A percentile compares a stretch with the other conserved stretches of the same genome.
These are phyloP conservation scores for Xenoacremonium recifei DNA, from an alignment of 2,329 filamentous ascomycete genomes.

Conservation along the genomic window DNA sequence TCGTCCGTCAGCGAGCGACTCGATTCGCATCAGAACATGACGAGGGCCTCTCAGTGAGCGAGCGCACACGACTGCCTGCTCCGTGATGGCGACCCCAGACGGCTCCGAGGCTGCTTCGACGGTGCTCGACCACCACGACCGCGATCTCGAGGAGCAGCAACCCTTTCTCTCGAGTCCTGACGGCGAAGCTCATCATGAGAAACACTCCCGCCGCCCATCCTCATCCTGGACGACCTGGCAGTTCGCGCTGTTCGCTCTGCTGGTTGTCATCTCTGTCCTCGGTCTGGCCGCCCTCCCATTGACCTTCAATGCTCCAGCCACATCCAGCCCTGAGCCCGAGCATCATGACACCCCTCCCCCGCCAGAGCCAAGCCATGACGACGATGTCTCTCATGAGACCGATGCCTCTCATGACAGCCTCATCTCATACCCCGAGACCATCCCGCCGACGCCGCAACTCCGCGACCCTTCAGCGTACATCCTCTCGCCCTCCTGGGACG, in stretches of 20 bases:
- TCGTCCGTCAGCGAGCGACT: no score
- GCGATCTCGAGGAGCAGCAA: slow-evolving; percentile 8
- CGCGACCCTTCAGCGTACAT: slow-evolving; percentile 50
- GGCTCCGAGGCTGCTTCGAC: neutral
- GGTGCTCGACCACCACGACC: slow-evolving; percentile 5
- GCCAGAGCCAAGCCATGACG: neutral
- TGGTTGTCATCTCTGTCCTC: slow-evolving; percentile 22
- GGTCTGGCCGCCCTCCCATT: slow-evolving; percentile 20
- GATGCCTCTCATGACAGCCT: neutral
- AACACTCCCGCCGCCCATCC: neutral
- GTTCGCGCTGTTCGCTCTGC: slow-evolving; percentile 14
- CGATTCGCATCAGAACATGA: no score
- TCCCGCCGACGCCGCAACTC: slow-evolving; percentile 22
- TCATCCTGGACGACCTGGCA: neutral
- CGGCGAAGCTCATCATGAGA: neutral
- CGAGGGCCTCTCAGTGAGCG: no score
- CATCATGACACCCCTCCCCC: slow-evolving; percentile 3
- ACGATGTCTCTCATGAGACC: no score
- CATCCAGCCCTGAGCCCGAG: neutral
- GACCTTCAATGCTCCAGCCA: slow-evolving; percentile 8
- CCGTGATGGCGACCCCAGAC: no score
- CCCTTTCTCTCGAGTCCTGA: slow-evolving; percentile 5
- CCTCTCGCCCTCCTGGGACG: slow-evolving; percentile 56
- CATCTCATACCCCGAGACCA: slow-evolving; percentile 23
- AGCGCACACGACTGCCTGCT: no score